A percentile compares a stretch with the other conserved stretches of the same genome.
Conservation (phyloP, 2,329 filamentous ascomycete genomes). For the Beauveria pseudobassiana region DNA sequence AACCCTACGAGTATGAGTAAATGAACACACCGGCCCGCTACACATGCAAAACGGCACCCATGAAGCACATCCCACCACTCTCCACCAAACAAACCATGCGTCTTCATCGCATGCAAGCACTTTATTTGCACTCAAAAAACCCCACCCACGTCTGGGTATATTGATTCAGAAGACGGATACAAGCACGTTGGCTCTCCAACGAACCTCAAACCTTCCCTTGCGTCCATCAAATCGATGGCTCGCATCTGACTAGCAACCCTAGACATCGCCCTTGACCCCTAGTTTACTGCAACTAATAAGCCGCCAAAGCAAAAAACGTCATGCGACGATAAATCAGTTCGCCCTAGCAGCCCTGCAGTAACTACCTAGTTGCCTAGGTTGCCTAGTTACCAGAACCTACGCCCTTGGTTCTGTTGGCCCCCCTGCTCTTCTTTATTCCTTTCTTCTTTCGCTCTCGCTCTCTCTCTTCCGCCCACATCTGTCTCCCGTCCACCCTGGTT, state of each 20-base stretch:
- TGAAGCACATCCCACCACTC: neutral
- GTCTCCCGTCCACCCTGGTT: neutral
- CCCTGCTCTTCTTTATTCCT: neutral
- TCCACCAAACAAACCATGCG: neutral
- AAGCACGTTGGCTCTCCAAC: neutral
- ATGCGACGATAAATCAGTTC: neutral
- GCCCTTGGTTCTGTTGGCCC: neutral
- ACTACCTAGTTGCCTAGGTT: too few species aligned
- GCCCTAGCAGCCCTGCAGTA: constrained; percentile 5
- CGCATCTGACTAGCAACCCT: constrained; percentile 2
- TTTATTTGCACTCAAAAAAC: neutral
- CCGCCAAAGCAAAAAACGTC: neutral
- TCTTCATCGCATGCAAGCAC: constrained; percentile 11
- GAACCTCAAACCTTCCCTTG: neutral
- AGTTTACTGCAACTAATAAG: neutral
- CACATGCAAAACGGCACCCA: neutral
- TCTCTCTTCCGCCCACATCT: neutral
- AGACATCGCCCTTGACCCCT: neutral
- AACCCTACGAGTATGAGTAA: neutral
- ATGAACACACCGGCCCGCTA: neutral
- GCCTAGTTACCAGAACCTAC: neutral
- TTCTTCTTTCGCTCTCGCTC: neutral
- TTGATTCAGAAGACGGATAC: neutral
- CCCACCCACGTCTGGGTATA: neutral
- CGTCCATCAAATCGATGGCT: neutral